Evolutionary conservation across 2,329 filamentous ascomycete species (phyloP).

Genomic region (Metarhizium anisopliae): DNA sequence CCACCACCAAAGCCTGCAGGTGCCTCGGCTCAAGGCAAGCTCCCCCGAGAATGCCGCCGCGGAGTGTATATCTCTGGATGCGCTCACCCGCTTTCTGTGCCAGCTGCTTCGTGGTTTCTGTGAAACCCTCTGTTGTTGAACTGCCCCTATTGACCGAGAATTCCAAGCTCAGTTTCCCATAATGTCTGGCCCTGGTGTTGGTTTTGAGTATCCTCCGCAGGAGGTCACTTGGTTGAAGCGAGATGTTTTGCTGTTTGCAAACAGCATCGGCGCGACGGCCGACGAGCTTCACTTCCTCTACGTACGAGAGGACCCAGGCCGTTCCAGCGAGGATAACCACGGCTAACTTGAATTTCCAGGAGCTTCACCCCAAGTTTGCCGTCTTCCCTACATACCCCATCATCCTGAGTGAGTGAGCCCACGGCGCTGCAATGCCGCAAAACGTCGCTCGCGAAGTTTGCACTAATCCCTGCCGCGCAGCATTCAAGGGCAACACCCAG

Average conservation of each 20-base stretch:
- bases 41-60: not conserved
- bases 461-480: constrained; percentile 16
- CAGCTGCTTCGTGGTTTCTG: not conserved
- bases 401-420: constrained; percentile 55
- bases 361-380: constrained; percentile 77
- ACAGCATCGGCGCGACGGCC: constrained; percentile 75
- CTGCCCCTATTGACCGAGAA: not conserved
- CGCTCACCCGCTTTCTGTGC: not conserved
- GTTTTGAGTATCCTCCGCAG: constrained; percentile 69
- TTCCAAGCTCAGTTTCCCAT: not conserved
- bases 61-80: not conserved
- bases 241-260: constrained; percentile 82
- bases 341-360: constrained; percentile 36
- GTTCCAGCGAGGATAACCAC: not conserved
- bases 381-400: constrained; percentile 86
- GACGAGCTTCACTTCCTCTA: constrained; percentile 92
- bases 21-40: constrained; percentile 3
- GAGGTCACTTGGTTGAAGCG: constrained; percentile 81
- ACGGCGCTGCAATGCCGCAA: not conserved
- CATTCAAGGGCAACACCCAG: constrained; percentile 68
- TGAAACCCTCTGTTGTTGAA: not conserved
- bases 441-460: not conserved
- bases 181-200: constrained; percentile 47
- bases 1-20: not conserved
- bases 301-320: constrained; percentile 34